Evolutionary conservation across 2,329 filamentous ascomycete species (phyloP), one percentile per base, ranked within the genome.

Genomic region (Phyllosticta citribraziliensis): DNA sequence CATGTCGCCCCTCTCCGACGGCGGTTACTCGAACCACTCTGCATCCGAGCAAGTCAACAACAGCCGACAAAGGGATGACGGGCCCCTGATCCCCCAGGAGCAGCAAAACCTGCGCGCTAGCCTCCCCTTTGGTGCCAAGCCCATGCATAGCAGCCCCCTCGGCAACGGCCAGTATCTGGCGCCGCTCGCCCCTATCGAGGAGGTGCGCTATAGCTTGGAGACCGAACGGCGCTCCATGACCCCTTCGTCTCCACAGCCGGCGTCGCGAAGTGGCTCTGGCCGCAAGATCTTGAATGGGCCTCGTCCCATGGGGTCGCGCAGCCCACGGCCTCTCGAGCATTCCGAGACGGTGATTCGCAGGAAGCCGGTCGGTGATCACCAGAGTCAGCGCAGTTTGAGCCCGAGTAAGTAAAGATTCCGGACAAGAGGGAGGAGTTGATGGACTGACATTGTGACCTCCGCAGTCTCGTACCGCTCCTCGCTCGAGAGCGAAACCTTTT

Each of bases 1-100:
- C 56, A 64, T 74, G 20, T 72, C 69, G 4, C 73, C 74, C 14
- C 72, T 75, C 2, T 73, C 70, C 5, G 71, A 75, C 55, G 72
- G 70, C 17, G 71, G 70, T 6, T 75, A 74, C 64, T 72, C 70
- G 62, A 68, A 71, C 47, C 71, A 74, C 62, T 74, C 72, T 2
- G 72, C 73, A 2, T 69, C 70, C 1, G 74, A 75, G 66, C 71
- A 74, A 60, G 69, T 69, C 30, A 60, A 54, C 33, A 56, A 61
- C 30, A 55, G 64, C 17, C 83, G 83, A 67, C 70, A 81, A 62
- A 75, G 74, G 61, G 82, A 85, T 61, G 79, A 84, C 22, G 83
- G 82, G 0, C 84, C 84, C 5, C 73, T 87, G 54, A 73, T 87
- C 22, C 84, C 84, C 57, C 40, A 58, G 20, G 17, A 53, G 33